A percentile compares a stretch with the other conserved stretches of the same genome.
Evolutionary conservation across 805 yeast species (phyloP).

Genomic region (Diddensiella transvaalensis): DNA sequence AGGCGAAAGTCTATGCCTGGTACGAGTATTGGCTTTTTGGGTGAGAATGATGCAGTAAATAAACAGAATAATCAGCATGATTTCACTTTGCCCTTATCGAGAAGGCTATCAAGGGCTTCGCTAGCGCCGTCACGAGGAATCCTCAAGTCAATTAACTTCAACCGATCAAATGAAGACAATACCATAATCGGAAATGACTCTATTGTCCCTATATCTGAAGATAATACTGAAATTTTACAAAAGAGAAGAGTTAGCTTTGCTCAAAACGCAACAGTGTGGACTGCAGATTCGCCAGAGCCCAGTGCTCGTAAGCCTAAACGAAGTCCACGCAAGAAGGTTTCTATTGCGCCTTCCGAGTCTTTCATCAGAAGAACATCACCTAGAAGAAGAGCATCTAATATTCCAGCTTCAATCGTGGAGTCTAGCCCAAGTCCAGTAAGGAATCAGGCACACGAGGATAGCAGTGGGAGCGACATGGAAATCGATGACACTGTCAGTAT

Average conservation of each 20-base stretch:
- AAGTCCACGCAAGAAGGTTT: neutral
- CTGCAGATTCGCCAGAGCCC: neutral
- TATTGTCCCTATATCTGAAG: slow-evolving; percentile 1
- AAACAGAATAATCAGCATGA: neutral
- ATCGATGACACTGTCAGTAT: neutral
- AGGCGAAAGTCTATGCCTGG: slow-evolving; percentile 58
- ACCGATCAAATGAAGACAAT: slow-evolving; percentile 23
- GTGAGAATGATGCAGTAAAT: slow-evolving; percentile 41
- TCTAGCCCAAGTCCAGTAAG: neutral
- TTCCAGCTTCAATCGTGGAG: neutral
- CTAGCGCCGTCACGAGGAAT: slow-evolving; percentile 40
- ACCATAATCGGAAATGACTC: slow-evolving; percentile 34
- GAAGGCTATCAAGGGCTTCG: slow-evolving; percentile 30
- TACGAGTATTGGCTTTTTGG: slow-evolving; percentile 78
- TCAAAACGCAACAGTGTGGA: slow-evolving; percentile 41
- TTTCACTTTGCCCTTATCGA: neutral
- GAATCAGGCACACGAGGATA: neutral
- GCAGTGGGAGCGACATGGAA: slow-evolving; percentile 6
- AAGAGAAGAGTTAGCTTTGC: slow-evolving; percentile 72
- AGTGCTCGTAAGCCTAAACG: neutral
- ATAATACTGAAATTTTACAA: slow-evolving; percentile 25
- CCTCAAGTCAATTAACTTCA: slow-evolving; percentile 31
- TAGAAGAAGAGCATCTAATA: neutral
- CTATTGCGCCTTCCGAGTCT: neutral
- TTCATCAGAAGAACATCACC: slow-evolving; percentile 1